Conservation (phyloP, 495 filamentous ascomycete species). For the Penicillium herquei region DNA sequence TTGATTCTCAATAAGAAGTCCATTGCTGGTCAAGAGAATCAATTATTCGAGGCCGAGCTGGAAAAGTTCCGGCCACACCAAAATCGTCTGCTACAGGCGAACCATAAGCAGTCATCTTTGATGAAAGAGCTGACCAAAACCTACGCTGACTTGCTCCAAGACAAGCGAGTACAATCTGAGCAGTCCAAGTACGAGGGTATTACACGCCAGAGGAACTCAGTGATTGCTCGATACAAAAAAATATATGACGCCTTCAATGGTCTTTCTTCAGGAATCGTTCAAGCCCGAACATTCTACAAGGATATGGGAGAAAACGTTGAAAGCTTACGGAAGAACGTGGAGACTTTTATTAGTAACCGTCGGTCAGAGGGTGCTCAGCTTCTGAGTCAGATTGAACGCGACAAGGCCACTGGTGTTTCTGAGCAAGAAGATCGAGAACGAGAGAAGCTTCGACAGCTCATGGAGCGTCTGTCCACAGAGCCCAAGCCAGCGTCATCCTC, state of each 20-base stretch:
- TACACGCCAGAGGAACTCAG: constrained; percentile 75
- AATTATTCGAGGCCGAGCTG: constrained; percentile 89
- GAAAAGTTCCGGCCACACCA: constrained; percentile 97
- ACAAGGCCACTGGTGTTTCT: constrained; percentile 62
- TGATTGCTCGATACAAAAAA: constrained; percentile 85
- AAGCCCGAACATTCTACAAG: constrained; percentile 87
- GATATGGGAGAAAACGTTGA: constrained; percentile 97
- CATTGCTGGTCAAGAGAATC: constrained; percentile 75
- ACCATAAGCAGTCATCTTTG: constrained; percentile 86
- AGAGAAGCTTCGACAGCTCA: constrained; percentile 79
- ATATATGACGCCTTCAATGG: constrained; percentile 91
- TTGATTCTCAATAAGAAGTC: constrained; percentile 96
- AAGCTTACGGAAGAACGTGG: constrained; percentile 93
- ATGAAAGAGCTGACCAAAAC: constrained; percentile 93
- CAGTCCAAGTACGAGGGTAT: constrained; percentile 92
- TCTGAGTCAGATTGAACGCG: constrained; percentile 81
- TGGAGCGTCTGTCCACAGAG: constrained; percentile 93
- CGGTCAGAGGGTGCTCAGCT: constrained; percentile 89
- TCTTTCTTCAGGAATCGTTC: constrained; percentile 77
- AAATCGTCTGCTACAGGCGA: constrained; percentile 83
- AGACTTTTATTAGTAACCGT: constrained; percentile 93
- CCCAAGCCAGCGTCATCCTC: constrained; percentile 46
- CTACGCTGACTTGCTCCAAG: constrained; percentile 85
- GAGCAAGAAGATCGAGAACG: constrained; percentile 82
- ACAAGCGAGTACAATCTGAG: constrained; percentile 89